Base-by-base conservation (phyloP, 257 asterid species). In the Oldenlandia corymbosa region DNA sequence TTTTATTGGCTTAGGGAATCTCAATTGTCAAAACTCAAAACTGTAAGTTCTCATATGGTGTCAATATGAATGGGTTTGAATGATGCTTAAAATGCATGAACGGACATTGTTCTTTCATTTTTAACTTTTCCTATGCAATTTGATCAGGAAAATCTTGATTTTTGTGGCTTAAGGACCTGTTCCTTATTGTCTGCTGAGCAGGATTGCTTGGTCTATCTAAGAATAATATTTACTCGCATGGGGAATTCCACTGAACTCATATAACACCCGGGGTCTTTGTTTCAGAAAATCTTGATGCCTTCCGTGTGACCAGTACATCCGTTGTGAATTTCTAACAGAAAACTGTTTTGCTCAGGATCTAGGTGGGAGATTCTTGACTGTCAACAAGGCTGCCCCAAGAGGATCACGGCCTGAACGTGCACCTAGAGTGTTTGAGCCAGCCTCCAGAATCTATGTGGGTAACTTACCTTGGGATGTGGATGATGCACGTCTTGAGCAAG, bases 391-490 rank as follows among this genome's bases (percentile, higher is more conserved):
- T 41, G 76, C 91, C 43, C 95, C 88, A 39, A 84, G 73, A 76
- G 99, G 97, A 73, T 60, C 90, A 54, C 80, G 73, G 16, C 87
- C 95, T 16, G 97, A 85, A 61, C 92, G 92, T n/a, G 46, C 85
- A 20, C 83, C 90, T 62, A 82, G 84, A 32, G 80, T 61, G 56
- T 78, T 37, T 71, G 86, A 86, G 64, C 71, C 87, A 58, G 43
- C 78, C 65, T 71, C 28, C 75, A 85, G 85, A 75, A 82, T 88
- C 58, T 93, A 90, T 30, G 96, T 86, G 5, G 97, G 99, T 54
- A 93, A 86, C 87, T 69, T 93, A 71, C 89, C 97, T 2, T 93
- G 99, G 97, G 79, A 73, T 62, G 85, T 76, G 66, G 87, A 84
- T 61, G 86, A 93, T 37, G 69, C 74, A 21, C 81, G 84, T n/a